A percentile compares a stretch with the other conserved stretches of the same genome.
Conservation (phyloP, 305 asterid species). For the Solanum chacoense region DNA sequence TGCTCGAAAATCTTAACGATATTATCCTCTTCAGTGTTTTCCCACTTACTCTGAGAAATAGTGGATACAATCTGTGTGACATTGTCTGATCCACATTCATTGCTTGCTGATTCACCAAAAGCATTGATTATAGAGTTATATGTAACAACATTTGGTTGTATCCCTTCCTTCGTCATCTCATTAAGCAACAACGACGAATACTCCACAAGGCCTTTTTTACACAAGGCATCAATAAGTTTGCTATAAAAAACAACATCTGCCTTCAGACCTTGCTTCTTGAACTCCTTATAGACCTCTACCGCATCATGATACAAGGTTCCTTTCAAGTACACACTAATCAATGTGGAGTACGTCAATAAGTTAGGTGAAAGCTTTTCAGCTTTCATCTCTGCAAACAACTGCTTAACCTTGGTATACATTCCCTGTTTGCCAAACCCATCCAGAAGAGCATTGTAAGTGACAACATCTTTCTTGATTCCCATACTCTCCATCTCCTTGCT, state of each 20-base stretch:
- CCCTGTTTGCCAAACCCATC: constrained; percentile 95
- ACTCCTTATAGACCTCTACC: constrained; percentile 55
- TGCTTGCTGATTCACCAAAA: constrained; percentile 49
- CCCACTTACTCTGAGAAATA: constrained; percentile 13
- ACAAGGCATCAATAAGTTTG: constrained; percentile 81
- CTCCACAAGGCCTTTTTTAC: constrained; percentile 81
- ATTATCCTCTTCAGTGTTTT: constrained; percentile 32
- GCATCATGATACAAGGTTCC: constrained; percentile 70
- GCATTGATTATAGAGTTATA: constrained; percentile 93
- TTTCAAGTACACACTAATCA: constrained; percentile 72
- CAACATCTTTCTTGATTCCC: constrained; percentile 88
- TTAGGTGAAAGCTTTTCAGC: constrained; percentile 55
- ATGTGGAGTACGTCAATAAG: constrained; percentile 67
- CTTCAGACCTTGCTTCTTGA: constrained; percentile 62
- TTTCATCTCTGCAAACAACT: constrained; percentile 65
- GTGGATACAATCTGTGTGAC: constrained; percentile 28
- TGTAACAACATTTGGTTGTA: constrained; percentile 92
- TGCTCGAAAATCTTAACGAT: constrained; percentile 55
- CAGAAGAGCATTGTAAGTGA: constrained; percentile 76
- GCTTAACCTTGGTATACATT: constrained; percentile 61
- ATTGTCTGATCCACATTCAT: constrained; percentile 16
- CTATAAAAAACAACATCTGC: constrained; percentile 95
- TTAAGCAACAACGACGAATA: constrained; percentile 66
- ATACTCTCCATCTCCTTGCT: constrained; percentile 85
- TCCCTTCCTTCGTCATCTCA: constrained; percentile 88